These are phyloP conservation scores for Dillenia suffruticosa DNA, from an alignment of 164 flowering plant species.

Conservation along the genomic window DNA sequence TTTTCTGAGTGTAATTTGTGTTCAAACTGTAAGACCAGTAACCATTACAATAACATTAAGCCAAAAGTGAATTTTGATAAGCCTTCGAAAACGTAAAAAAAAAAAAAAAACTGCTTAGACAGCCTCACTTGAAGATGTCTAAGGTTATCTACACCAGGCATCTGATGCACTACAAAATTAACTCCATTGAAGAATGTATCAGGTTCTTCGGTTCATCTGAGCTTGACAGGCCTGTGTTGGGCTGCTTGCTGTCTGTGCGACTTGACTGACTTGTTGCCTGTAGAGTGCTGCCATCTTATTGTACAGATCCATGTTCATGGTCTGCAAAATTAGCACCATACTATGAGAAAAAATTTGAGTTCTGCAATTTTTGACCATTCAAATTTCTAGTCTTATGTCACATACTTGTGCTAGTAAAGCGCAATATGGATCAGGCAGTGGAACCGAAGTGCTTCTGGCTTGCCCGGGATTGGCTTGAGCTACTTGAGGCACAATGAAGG, in stretches of 20 bases:
- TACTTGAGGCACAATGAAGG: constrained; percentile 26
- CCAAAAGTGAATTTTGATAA: too few relatives aligned
- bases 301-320: constrained; percentile 51
- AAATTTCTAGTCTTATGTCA: neutral
- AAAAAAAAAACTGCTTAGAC: too few relatives aligned
- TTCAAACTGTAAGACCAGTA: too few relatives aligned
- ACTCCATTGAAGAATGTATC: neutral
- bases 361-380: neutral
- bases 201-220: constrained; percentile 5
- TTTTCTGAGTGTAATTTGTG: too few relatives aligned
- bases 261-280: constrained; percentile 34
- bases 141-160: too few relatives aligned
- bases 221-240: constrained; percentile 13
- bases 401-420: constrained; percentile 42
- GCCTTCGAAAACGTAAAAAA: too few relatives aligned
- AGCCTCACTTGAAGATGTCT: neutral
- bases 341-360: neutral
- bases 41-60: too few relatives aligned
- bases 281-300: constrained; percentile 52
- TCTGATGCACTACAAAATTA: too few relatives aligned
- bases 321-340: constrained; percentile 20
- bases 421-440: constrained; percentile 32
- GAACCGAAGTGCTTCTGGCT: constrained; percentile 10
- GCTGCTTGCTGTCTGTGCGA: constrained; percentile 11
- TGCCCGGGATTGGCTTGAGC: constrained; percentile 15